Evolutionary conservation across 257 asterid genomes (phyloP).

Genomic region (Paraleonurus japonicus): DNA sequence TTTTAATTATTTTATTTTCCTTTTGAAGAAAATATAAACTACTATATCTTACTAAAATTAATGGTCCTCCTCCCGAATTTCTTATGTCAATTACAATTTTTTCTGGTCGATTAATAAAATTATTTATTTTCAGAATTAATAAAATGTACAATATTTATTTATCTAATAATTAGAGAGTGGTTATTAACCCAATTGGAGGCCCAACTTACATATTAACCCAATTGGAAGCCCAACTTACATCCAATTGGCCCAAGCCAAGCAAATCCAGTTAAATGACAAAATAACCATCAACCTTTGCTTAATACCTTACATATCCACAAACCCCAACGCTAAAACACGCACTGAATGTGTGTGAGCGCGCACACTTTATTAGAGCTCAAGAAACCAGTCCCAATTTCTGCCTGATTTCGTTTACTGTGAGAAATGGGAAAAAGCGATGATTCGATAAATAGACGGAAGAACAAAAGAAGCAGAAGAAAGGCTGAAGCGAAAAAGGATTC

Average conservation of each 20-base stretch:
- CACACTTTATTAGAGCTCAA: slow-evolving; percentile 17
- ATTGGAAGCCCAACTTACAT: background rate
- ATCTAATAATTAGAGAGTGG: background rate
- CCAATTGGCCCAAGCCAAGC: slow-evolving; percentile 14
- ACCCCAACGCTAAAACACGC: slow-evolving; percentile 24
- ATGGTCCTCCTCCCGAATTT: no score
- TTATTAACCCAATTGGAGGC: background rate
- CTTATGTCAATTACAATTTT: no score
- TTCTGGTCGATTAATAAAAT: no score
- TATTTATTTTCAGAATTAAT: no score
- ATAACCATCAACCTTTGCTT: background rate
- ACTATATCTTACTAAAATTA: no score
- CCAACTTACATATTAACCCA: background rate
- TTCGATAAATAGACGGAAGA: slow-evolving; percentile 47
- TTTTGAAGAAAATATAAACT: no score
- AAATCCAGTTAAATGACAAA: slow-evolving; percentile 15
- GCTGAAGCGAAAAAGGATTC: slow-evolving; percentile 37
- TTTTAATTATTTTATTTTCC: no score
- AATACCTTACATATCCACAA: slow-evolving; percentile 26
- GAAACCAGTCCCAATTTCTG: slow-evolving; percentile 11
- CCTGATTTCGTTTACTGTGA: background rate
- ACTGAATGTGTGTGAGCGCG: slow-evolving; percentile 7
- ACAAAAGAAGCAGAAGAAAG: slow-evolving; percentile 39
- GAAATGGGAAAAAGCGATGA: slow-evolving; percentile 57
- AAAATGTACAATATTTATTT: no score